Evolutionary conservation across 1,139 yeast species (phyloP).

Genomic region (Yamadazyma taylorii): DNA sequence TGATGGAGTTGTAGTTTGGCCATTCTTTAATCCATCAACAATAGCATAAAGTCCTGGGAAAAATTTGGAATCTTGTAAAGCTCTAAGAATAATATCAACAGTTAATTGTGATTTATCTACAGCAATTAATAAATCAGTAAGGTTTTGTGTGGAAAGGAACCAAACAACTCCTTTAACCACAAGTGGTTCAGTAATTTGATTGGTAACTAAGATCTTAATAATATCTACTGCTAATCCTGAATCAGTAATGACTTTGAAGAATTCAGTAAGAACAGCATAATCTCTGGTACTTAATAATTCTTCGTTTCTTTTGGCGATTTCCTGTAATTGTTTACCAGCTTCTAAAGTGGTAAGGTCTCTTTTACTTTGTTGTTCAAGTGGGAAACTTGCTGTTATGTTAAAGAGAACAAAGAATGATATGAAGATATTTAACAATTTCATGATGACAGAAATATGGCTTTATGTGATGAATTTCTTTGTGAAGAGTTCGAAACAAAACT

Average conservation of each 20-base stretch:
- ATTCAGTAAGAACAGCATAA: conserved; percentile 16
- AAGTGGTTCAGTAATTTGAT: conserved; percentile 18
- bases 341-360: not conserved
- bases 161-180: conserved; percentile 26
- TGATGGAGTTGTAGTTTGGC: conserved; percentile 17
- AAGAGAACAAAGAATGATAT: not conserved
- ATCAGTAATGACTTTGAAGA: conserved; percentile 23
- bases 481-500: no score
- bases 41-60: conserved; percentile 26
- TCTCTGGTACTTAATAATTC: conserved; percentile 11
- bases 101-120: conserved; percentile 31
- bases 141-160: conserved; percentile 24
- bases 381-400: not conserved
- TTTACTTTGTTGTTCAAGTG: not conserved
- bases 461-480: no score
- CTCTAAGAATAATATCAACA: conserved; percentile 24
- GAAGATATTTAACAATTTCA: not conserved
- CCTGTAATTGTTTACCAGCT: not conserved
- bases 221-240: conserved; percentile 25
- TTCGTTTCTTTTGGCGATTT: not conserved
- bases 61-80: conserved; percentile 27
- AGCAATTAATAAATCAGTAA: conserved; percentile 28
- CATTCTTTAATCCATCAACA: conserved; percentile 19
- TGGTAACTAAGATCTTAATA: conserved; percentile 21
- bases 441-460: not conserved